Evolutionary conservation across 768 basidiomycete genomes (phyloP).

Genomic region (Collybia sp.): DNA sequence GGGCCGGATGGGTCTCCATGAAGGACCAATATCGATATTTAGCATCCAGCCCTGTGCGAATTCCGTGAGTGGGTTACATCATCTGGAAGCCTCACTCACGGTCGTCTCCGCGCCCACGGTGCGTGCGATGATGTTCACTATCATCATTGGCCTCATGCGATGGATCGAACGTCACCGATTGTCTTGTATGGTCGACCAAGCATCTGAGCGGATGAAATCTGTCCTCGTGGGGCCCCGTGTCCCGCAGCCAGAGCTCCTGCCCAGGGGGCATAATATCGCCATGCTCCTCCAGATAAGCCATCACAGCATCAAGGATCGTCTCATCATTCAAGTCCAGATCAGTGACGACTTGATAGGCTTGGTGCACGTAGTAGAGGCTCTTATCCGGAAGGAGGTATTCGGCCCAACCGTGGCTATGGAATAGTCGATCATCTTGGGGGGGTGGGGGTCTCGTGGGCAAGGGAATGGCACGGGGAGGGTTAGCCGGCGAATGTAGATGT

Average conservation of each 20-base stretch:
- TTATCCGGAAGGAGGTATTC: constrained; percentile 76
- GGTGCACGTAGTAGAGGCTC: constrained; percentile 65
- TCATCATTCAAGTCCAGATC: constrained; percentile 62
- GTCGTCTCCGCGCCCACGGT: constrained; percentile 27
- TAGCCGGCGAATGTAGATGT: too few species aligned
- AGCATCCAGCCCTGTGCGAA: constrained; percentile 57
- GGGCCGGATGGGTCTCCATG: constrained; percentile 23
- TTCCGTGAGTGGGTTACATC: neutral
- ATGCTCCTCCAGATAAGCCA: constrained; percentile 36
- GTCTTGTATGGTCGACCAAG: constrained; percentile 66
- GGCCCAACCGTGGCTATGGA: constrained; percentile 65
- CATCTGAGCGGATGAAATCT: constrained; percentile 34
- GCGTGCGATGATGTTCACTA: constrained; percentile 2
- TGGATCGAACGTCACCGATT: constrained; percentile 42
- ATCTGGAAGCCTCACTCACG: constrained; percentile 26
- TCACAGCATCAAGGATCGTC: constrained; percentile 44
- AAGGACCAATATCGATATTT: constrained; percentile 83
- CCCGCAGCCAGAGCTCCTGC: constrained; percentile 63
- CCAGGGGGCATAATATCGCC: constrained; percentile 25
- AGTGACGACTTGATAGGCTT: constrained; percentile 55
- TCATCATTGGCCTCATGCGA: constrained; percentile 15
- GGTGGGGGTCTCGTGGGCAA: too few species aligned
- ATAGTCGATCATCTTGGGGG: too few species aligned
- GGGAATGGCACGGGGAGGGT: too few species aligned
- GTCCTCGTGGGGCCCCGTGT: constrained; percentile 24